These are phyloP conservation scores for Rhizopogon sp. DNA, from an alignment of 768 basidiomycete genomes.

Conservation along the genomic window DNA sequence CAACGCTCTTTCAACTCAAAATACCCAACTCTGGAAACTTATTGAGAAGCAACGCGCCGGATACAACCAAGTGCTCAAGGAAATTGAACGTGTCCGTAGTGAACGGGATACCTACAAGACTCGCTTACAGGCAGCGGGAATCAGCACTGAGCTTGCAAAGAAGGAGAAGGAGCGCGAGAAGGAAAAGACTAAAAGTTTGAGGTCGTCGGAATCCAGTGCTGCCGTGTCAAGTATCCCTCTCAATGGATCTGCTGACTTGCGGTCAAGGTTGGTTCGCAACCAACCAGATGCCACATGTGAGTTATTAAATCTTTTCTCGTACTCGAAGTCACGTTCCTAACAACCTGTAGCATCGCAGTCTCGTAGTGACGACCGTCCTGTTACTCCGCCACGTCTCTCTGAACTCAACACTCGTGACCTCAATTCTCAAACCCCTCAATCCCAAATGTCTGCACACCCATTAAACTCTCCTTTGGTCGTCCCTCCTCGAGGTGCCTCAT, in stretches of 20 bases:
- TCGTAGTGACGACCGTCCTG: constrained; percentile 17
- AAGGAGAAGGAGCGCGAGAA: constrained; percentile 21
- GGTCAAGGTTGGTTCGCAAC: constrained; percentile 15
- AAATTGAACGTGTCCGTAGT: constrained; percentile 75
- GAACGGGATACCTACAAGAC: constrained; percentile 66
- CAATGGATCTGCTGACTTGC: constrained; percentile 21
- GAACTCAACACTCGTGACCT: constrained; percentile 7
- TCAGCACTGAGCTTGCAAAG: constrained; percentile 35
- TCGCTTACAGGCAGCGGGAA: constrained; percentile 25
- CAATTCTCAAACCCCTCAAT: constrained; percentile 2
- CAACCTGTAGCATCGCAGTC: constrained; percentile 2
- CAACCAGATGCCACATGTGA: constrained; percentile 31
- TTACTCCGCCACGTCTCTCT: constrained; percentile 13
- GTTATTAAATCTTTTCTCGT: neutral
- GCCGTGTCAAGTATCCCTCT: constrained; percentile 5
- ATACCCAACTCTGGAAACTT: constrained; percentile 90
- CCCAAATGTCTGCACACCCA: neutral
- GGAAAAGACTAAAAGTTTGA: constrained; percentile 5
- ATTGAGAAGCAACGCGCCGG: constrained; percentile 87
- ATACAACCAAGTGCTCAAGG: constrained; percentile 77
- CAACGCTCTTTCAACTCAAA: constrained; percentile 76
- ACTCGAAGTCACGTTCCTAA: neutral
- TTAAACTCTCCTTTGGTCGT: constrained; percentile 8
- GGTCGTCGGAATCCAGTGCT: constrained; percentile 19
- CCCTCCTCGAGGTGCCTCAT: constrained; percentile 19